Base-by-base conservation (phyloP, 2,329 filamentous ascomycete genomes). In the Diaporthe sp. region DNA sequence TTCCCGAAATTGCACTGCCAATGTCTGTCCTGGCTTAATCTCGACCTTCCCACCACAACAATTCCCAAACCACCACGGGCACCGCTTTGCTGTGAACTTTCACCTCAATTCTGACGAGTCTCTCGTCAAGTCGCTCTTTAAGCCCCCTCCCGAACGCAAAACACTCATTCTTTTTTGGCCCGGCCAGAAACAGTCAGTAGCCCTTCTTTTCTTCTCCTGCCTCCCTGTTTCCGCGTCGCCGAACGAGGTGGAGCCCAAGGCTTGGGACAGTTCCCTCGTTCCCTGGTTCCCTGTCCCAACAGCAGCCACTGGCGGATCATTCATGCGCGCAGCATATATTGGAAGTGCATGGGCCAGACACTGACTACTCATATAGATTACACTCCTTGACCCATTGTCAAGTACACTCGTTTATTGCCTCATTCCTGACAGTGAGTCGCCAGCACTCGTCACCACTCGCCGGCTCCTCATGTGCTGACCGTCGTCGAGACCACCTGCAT, bases 321-420 rank as follows among this genome's bases (percentile, higher is more conserved):
- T 82, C 75, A 82, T 82, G 79, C 80, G 71, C 73, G 57, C 61
- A 49, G 63, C 68, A 67, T 25, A 39, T 61, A 49, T 73, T 49
- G n/a, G 44, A 58, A 22, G 47, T 71, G 61, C 58, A 63, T 55
- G 49, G 44, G 61, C 71, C 34, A 73, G 31, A 73, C 72, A 75
- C 80, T 81, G 77, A 80, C 78, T 73, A 47, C 76, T 58, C 68
- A 39, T 63, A 73, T 75, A 82, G 81, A 82, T 77, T 79, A 88
- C 88, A 82, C 85, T 90, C 87, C 81, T 90, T 90, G 86, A 88
- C 76, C 82, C 80, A 82, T 83, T 86, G 88, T 90, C 89, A 90
- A 89, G 86, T 90, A 89, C 89, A 89, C 85, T 91, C 90, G 86
- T 89, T 90, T 79, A 53, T 68, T 63, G 79, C 80, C 84, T 82